Percentiles rank a stretch among this genome's conserved stretches.
Conservation (phyloP, 257 asterid species). For the Ajuga chamaepitys region DNA sequence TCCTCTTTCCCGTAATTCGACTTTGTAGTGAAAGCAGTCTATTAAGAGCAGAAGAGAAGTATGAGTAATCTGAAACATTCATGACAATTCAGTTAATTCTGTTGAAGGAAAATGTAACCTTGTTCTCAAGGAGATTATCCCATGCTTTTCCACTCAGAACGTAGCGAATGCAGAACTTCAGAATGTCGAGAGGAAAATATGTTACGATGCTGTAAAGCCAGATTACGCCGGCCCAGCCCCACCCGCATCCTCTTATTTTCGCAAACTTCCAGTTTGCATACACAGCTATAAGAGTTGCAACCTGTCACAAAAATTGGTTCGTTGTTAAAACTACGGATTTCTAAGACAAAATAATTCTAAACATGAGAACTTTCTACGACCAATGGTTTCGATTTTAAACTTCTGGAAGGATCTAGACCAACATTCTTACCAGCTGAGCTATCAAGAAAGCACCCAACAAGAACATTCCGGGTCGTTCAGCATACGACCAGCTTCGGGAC, state of each 20-base stretch:
- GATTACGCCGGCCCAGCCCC: constrained; percentile 98
- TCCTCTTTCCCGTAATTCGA: constrained; percentile 87
- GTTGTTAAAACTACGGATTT: no score
- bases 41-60: background rate
- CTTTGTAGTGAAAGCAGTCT: constrained; percentile 93
- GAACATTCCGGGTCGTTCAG: constrained; percentile 80
- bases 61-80: background rate
- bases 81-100: background rate
- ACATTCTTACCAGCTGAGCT: constrained; percentile 70
- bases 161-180: constrained; percentile 76
- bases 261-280: constrained; percentile 91
- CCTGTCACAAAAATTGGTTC: constrained; percentile 23
- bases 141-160: constrained; percentile 87
- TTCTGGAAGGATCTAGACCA: background rate
- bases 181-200: constrained; percentile 69
- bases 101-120: constrained; percentile 32
- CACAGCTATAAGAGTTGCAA: constrained; percentile 81
- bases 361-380: no score
- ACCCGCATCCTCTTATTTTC: constrained; percentile 73
- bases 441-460: constrained; percentile 54
- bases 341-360: no score
- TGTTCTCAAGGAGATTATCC: constrained; percentile 73
- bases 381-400: no score
- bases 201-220: constrained; percentile 71
- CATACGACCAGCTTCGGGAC: constrained; percentile 88